phyloP scores from a whole-genome alignment of 345 rosid genomes.

The Ceriops decandra region DNA sequence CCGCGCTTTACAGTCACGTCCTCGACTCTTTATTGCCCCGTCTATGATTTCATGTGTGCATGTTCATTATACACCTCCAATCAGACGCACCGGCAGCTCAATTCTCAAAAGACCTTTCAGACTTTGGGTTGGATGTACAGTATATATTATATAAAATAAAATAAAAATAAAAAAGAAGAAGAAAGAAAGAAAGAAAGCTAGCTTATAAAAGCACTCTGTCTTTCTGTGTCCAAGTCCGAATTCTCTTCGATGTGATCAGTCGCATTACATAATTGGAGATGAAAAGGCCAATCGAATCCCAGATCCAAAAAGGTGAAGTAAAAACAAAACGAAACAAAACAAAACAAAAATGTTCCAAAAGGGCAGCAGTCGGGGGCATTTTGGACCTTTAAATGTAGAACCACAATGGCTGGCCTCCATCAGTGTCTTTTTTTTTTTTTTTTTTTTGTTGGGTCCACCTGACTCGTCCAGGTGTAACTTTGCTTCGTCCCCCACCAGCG shows the following conservation, averaged over 20 bases:
- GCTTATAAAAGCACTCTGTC: too few species aligned
- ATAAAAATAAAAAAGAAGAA: background rate
- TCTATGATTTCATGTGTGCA: background rate
- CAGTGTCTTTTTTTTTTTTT: background rate
- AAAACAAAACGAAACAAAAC: background rate
- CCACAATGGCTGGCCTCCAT: background rate
- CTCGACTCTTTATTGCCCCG: background rate
- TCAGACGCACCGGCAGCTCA: background rate
- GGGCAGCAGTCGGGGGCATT: background rate
- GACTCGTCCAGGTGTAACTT: background rate
- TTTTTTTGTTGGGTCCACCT: background rate
- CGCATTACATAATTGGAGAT: background rate
- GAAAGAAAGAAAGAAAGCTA: too few species aligned
- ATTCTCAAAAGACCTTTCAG: too few species aligned
- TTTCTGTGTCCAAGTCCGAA: too few species aligned
- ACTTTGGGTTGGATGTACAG: too few species aligned
- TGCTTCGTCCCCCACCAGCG: background rate
- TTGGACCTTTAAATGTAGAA: background rate
- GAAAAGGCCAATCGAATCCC: background rate
- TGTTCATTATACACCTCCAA: background rate
- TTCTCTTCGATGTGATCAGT: too few species aligned
- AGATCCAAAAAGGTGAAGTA: too few species aligned
- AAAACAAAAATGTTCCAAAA: background rate
- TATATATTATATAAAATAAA: too few species aligned
- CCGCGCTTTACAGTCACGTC: constrained; percentile 11